Base-by-base conservation (phyloP, 2,329 filamentous ascomycete genomes). In the Mycosphaerelloides madeirae region DNA sequence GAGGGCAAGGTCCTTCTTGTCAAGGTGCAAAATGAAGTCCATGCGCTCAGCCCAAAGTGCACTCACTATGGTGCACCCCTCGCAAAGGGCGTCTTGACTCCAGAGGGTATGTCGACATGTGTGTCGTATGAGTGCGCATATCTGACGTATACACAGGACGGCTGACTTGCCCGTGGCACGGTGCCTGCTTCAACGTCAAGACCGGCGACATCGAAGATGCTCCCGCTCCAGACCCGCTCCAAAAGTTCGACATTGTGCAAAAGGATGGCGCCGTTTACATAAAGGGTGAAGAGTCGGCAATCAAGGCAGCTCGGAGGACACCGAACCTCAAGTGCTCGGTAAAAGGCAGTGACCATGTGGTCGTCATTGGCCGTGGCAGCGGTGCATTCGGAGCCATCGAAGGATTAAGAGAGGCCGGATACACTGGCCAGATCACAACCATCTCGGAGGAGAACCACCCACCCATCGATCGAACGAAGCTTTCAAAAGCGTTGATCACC, bases 181-280 rank as follows among this genome's bases (percentile, higher is more conserved):
- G 91, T 72, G 93, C 93, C 45, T 98, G 93, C 74, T 98, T 96
- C 72, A 93, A 88, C 52, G 81, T 87, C 52, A 77, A 78, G 44
- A 94, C 85, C 5, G 93, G 93, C 41, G 93, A 98, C 59, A 86
- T 97, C 47, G 93, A 98, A 69, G 88, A 97, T 62, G 90, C 91
- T 1, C 93, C 93, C 0, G 93, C 87, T 2, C 79, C 95, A 19
- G 88, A 97, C 60, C 77, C 86, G n/a, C 72, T 98, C 19, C 79
- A 85, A 35, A 83, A 84, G 39, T 98, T 94, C 71, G 81, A 87
- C 41, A 73, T 96, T 25, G 72, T 80, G 25, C 83, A 95, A 65
- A 89, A 84, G 61, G 81, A 93, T 57, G 89, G 87, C 25, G 84
- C 78, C 4, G 82, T 96, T 2, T 97, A 89, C 65, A 80, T 98